phyloP scores from a whole-genome alignment of 2,329 filamentous ascomycete species.

The Sphaerulina vaccinii region DNA sequence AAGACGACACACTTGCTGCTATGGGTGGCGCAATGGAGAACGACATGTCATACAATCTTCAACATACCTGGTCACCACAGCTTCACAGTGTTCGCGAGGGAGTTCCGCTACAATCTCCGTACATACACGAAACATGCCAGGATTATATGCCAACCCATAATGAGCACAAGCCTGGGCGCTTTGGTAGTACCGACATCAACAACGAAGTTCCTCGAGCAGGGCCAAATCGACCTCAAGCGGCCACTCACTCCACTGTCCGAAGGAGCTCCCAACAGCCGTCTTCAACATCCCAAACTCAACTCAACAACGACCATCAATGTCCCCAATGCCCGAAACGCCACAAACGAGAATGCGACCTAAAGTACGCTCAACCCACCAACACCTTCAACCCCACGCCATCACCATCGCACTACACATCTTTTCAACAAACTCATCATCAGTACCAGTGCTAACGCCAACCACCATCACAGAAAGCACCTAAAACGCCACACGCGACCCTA shows the following conservation, averaged over 20 bases:
- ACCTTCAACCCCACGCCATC: background rate
- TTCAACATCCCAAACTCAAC: background rate
- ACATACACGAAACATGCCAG: background rate
- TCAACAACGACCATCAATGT: slow-evolving; percentile 14
- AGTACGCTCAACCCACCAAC: slow-evolving; percentile 27
- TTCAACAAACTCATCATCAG: background rate
- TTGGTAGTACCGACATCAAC: background rate
- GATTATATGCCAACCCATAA: background rate
- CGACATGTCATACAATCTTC: background rate
- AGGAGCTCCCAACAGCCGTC: background rate
- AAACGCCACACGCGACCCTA: slow-evolving; percentile 81
- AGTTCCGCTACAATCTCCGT: background rate
- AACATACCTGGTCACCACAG: background rate
- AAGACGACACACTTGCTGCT: slow-evolving; percentile 14
- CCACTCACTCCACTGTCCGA: background rate
- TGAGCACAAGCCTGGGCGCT: too few relatives aligned
- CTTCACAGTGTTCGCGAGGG: background rate
- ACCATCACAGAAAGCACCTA: slow-evolving; percentile 68
- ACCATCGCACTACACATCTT: background rate
- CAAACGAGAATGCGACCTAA: slow-evolving; percentile 43
- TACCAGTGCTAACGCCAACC: background rate
- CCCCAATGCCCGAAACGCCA: slow-evolving; percentile 24
- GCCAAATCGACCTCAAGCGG: background rate
- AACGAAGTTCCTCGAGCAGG: background rate
- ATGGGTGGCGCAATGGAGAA: slow-evolving; percentile 16